Evolutionary conservation across 192 early-diverging fungal species (phyloP).

Genomic region (Phlyctochytrium bullatum): DNA sequence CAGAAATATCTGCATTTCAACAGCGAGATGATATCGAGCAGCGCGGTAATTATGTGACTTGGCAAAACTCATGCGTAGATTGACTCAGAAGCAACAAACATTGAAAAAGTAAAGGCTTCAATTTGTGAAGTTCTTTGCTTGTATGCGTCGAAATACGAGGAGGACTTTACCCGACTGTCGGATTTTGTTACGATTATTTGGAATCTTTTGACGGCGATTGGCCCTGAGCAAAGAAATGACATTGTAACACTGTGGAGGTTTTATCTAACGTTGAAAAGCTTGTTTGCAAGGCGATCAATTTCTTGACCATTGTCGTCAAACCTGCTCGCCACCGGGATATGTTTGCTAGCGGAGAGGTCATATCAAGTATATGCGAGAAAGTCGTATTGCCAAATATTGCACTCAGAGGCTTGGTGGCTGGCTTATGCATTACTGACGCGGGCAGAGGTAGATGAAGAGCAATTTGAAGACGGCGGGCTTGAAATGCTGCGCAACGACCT

Average conservation of each 20-base stretch:
- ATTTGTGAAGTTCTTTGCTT: slow-evolving; percentile 92
- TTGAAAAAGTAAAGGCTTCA: slow-evolving; percentile 86
- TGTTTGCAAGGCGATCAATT: slow-evolving; percentile 85
- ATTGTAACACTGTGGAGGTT: slow-evolving; percentile 23
- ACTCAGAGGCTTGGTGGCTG: slow-evolving; percentile 55
- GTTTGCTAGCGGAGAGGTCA: slow-evolving; percentile 69
- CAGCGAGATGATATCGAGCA: too few relatives aligned
- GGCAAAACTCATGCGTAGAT: too few relatives aligned
- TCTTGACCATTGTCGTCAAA: slow-evolving; percentile 84
- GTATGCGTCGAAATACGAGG: slow-evolving; percentile 88
- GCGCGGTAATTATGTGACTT: too few relatives aligned
- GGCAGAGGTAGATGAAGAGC: slow-evolving; percentile 78
- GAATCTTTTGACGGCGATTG: slow-evolving; percentile 74
- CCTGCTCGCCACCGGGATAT: slow-evolving; percentile 66
- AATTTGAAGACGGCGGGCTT: slow-evolving; percentile 96
- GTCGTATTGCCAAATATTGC: slow-evolving; percentile 91
- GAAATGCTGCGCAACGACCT: slow-evolving; percentile 91
- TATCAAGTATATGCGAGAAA: slow-evolving; percentile 83
- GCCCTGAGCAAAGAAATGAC: slow-evolving; percentile 76
- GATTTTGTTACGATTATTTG: slow-evolving; percentile 88
- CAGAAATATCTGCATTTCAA: slow-evolving; percentile 84
- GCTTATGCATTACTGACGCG: not conserved
- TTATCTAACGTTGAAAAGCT: slow-evolving; percentile 41
- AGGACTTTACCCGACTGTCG: slow-evolving; percentile 77
- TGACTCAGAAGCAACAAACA: too few relatives aligned